Evolutionary conservation across 2,329 filamentous ascomycete genomes (phyloP), one percentile per base, ranked within the genome.

Genomic region (Xylaria digitata): DNA sequence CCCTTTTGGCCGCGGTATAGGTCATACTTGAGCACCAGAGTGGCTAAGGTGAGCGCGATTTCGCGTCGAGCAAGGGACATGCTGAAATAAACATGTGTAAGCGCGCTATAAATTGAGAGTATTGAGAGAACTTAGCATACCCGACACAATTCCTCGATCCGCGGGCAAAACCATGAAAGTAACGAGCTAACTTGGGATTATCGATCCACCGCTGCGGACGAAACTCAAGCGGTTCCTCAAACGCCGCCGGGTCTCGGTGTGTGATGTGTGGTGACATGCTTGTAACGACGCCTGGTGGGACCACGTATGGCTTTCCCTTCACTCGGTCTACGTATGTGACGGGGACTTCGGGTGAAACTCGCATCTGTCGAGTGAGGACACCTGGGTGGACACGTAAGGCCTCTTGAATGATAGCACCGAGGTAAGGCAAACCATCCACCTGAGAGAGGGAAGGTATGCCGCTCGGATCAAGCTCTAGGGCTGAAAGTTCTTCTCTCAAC

Each of bases 331-430:
- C 56, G 56, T 78, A 80, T 2, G 68, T 46, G 5, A 80, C 54
- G 0, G 73, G 62, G 1, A 61, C 69, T 17, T 77, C 72, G 2
- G 76, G 75, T 1, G 70, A 77, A 60, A 72, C 76, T 63, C 71
- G 80, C 67, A 34, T 70, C 71, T 70, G 77, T 34, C 71, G 72
- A 66, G 11, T 70, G 63, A 75, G 63, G 0, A 81, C 74, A 0
- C 79, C 80, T n/a, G 77, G 78, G 17, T 79, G 78, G 2, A 83
- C 58, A 6, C 82, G 78, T 0, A 83, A 43, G 0, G 69, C 71
- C 60, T 81, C 78, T 2, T 76, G 71, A 32, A 81, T 73, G 6
- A 77, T 67, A 1, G 78, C 79, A 3, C 67, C 66, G 17, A 82
- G 72, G 58, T 75, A 79, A 0, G 77, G 74, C 1, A 79, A 73